Evolutionary conservation across 176 grass and related monocot species (phyloP).

Genomic region (Rhynchospora breviuscula): DNA sequence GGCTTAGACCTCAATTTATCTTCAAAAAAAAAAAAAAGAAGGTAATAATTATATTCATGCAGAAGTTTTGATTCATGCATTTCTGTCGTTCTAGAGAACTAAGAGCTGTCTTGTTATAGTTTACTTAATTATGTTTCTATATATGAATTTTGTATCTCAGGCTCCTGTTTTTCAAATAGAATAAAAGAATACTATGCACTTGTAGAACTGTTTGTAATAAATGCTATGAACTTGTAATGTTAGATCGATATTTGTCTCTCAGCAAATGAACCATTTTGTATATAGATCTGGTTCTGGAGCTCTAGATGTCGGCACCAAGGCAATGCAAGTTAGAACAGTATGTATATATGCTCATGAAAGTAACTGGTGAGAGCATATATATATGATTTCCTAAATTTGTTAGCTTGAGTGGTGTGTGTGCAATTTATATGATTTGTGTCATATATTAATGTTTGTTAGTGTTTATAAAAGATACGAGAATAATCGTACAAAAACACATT

Average conservation of each 20-base stretch:
- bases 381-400: constrained; percentile 22
- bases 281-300: constrained; percentile 97
- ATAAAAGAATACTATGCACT: too few relatives aligned
- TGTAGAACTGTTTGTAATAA: not conserved
- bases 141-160: too few relatives aligned
- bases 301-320: constrained; percentile 39
- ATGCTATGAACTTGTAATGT: not conserved
- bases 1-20: too few relatives aligned
- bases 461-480: constrained; percentile 14
- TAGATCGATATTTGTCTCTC: not conserved
- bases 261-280: constrained; percentile 4
- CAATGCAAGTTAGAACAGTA: constrained; percentile 9
- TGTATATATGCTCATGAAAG: constrained; percentile 2
- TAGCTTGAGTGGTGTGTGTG: constrained; percentile 37
- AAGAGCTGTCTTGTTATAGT: too few relatives aligned
- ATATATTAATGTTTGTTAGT: constrained; percentile 14
- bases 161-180: too few relatives aligned
- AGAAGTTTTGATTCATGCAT: too few relatives aligned
- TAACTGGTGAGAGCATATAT: constrained; percentile 22
- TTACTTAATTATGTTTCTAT: too few relatives aligned
- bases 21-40: too few relatives aligned
- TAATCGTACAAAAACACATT: constrained; percentile 1
- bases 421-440: constrained; percentile 4
- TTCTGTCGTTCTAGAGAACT: too few relatives aligned
- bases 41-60: too few relatives aligned